A percentile compares a stretch with the other conserved stretches of the same genome.
Conservation (phyloP, 2,329 filamentous ascomycete genomes). For the Cercospora sesami region DNA sequence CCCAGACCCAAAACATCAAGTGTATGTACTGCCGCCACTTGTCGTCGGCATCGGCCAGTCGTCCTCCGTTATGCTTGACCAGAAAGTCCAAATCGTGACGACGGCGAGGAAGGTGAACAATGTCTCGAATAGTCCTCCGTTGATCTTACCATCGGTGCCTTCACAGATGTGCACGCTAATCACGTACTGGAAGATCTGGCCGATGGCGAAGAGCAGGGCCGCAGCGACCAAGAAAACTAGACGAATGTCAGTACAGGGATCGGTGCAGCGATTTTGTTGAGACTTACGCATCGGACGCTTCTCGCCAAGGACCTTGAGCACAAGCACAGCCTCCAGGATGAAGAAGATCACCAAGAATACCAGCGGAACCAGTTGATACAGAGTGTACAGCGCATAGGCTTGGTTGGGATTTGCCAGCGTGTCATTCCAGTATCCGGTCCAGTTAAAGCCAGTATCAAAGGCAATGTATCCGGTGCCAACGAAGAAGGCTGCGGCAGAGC, state of each 20-base stretch:
- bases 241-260: slow-evolving; percentile 17
- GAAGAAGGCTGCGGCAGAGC: slow-evolving; percentile 71
- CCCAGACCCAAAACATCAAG: slow-evolving; percentile 22
- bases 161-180: slow-evolving; percentile 88
- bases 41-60: slow-evolving; percentile 75
- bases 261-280: neutral
- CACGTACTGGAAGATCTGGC: slow-evolving; percentile 94
- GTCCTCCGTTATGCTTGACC: slow-evolving; percentile 98
- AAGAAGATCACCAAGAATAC: slow-evolving; percentile 88
- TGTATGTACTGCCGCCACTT: slow-evolving; percentile 44
- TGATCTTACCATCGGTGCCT: slow-evolving; percentile 79
- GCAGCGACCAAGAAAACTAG: slow-evolving; percentile 72
- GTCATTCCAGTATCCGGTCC: slow-evolving; percentile 74
- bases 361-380: slow-evolving; percentile 87
- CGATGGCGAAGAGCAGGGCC: slow-evolving; percentile 79
- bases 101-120: slow-evolving; percentile 87
- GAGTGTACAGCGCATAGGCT: slow-evolving; percentile 84
- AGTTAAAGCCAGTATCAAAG: slow-evolving; percentile 85
- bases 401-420: slow-evolving; percentile 55
- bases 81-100: slow-evolving; percentile 86
- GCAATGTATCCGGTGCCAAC: slow-evolving; percentile 94
- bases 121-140: slow-evolving; percentile 89
- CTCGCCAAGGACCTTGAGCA: slow-evolving; percentile 83
- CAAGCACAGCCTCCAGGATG: slow-evolving; percentile 76
- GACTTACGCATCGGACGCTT: slow-evolving; percentile 77